Percentiles rank a stretch among this genome's conserved stretches.
Evolutionary conservation across 805 yeast genomes (phyloP).

Genomic region (Candida coquimbonensis): DNA sequence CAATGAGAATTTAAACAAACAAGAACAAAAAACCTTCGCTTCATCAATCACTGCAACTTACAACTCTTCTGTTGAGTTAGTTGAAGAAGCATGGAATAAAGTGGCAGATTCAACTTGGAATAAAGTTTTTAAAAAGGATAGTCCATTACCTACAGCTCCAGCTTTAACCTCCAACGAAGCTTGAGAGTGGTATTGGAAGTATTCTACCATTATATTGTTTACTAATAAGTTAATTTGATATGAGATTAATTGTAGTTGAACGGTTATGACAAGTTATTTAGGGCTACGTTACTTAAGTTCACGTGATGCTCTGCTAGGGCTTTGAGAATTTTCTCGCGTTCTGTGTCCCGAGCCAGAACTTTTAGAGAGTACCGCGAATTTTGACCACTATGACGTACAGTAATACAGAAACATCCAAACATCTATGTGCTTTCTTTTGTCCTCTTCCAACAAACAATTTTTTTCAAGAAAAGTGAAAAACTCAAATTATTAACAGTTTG

Average conservation of each 20-base stretch:
- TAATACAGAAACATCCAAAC: constrained; percentile 10
- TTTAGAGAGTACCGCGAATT: not conserved
- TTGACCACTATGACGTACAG: not conserved
- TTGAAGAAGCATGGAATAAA: constrained; percentile 23
- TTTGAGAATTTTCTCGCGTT: too few species aligned
- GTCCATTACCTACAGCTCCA: too few species aligned
- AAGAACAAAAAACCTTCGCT: constrained; percentile 27
- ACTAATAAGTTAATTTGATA: too few species aligned
- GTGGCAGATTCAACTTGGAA: constrained; percentile 11
- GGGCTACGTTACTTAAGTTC: too few species aligned
- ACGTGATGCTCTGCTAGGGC: too few species aligned
- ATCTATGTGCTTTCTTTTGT: constrained; percentile 3
- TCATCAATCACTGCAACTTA: constrained; percentile 27
- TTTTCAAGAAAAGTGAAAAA: constrained; percentile 22
- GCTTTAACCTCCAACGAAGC: not conserved
- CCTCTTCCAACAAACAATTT: constrained; percentile 15
- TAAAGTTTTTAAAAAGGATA: constrained; percentile 4
- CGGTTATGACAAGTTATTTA: too few species aligned
- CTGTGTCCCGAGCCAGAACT: not conserved
- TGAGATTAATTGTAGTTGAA: too few species aligned
- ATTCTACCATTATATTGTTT: too few species aligned
- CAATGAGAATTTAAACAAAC: constrained; percentile 32
- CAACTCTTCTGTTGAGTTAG: constrained; percentile 25
- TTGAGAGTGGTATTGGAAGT: not conserved
- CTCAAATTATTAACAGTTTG: constrained; percentile 9